Percentiles rank a stretch among this genome's conserved stretches.
These are phyloP conservation scores for Baudoinia panamericana DNA, from an alignment of 495 filamentous ascomycete genomes.

Conservation along the genomic window DNA sequence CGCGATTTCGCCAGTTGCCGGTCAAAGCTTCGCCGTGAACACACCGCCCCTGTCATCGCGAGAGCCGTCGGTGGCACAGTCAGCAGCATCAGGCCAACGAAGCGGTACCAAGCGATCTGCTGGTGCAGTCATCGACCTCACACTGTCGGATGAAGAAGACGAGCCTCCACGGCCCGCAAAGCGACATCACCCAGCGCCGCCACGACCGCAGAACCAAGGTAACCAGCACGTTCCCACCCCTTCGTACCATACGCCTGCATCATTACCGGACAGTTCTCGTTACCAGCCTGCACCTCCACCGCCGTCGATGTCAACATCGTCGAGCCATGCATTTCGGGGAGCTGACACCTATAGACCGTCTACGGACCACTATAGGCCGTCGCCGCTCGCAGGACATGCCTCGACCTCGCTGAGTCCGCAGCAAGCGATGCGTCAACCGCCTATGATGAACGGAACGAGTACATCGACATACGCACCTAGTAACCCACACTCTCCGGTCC, in stretches of 20 bases:
- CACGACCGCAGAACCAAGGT: conserved; percentile 1
- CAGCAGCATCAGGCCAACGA: conserved; percentile 29
- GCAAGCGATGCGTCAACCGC: no score
- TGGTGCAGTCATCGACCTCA: conserved; percentile 65
- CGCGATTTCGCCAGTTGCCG: conserved; percentile 5
- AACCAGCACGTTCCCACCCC: background rate
- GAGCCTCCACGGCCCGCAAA: conserved; percentile 32
- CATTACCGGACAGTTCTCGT: conserved; percentile 2
- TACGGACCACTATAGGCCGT: background rate
- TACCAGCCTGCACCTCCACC: conserved; percentile 4
- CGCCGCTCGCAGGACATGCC: background rate
- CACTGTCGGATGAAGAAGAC: conserved; percentile 61
- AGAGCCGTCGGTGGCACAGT: conserved; percentile 36
- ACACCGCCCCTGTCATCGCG: conserved; percentile 44
- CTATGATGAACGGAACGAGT: background rate
- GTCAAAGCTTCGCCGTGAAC: conserved; percentile 13
- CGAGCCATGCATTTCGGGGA: background rate
- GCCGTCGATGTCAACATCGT: no score
- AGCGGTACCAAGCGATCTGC: conserved; percentile 47
- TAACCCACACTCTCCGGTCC: background rate
- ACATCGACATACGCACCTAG: conserved; percentile 1
- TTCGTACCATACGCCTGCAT: conserved; percentile 14
- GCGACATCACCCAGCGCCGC: conserved; percentile 6
- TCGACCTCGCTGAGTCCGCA: background rate
- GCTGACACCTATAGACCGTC: conserved; percentile 12